Base-by-base conservation (phyloP, 139 green algal species). In the Picochlorum sp. region DNA sequence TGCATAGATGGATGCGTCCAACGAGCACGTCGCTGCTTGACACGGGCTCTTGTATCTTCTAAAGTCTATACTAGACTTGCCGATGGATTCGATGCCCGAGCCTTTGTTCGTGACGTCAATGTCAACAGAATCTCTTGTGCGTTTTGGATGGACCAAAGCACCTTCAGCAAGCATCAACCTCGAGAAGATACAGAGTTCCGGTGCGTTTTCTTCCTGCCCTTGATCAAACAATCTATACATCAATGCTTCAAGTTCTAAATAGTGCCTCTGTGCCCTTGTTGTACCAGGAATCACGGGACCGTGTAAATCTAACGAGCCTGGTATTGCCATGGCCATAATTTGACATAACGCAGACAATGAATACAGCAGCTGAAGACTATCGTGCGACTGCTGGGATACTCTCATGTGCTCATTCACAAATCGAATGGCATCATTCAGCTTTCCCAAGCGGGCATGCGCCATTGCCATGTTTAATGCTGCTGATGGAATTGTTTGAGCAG, bases 351-450 rank as follows among this genome's bases (percentile, higher is more conserved):
- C 38, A 5, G 74, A 70, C 64, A 88, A 68, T 1, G 73, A 57
- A 7, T 81, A 68, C 24, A 73, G 63, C 31, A 87, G 65, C n/a
- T 62, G 49, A 5, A 45, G 28, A 34, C 79, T 50, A 60, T 86
- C 77, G 26, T 49, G 57, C 58, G 26, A 18, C 70, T 80, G 71
- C 73, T 86, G 78, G 0, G 81, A 77, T 1, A 83, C 61, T 18
- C 81, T 66, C 69, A 88, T 61, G 10, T 77, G 63, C 63, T 88
- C 82, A 58, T 82, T 83, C 44, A 87, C 62, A 5, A 73, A 65
- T 20, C 75, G 64, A 57, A 84, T 45, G 10, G 79, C 76, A 55
- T 75, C 70, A 60, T 83, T 37, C 28, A 78, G 51, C 45, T 84
- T 75, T 13, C 79, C 79, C 34, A 84, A 61, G 24, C 62, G 57